Conservation (phyloP, 495 filamentous ascomycete species). For the Xylaria sp. region DNA sequence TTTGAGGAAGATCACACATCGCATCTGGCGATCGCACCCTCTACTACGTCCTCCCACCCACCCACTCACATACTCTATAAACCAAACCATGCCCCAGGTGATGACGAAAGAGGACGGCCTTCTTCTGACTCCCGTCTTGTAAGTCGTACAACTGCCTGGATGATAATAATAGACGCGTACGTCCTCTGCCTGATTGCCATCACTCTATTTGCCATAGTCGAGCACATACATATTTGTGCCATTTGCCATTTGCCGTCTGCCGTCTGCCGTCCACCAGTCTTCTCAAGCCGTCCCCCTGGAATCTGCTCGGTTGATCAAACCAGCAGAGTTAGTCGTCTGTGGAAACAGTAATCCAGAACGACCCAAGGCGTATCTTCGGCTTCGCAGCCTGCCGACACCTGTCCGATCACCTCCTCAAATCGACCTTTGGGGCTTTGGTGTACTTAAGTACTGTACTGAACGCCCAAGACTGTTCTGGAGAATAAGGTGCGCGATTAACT, state of each 20-base stretch:
- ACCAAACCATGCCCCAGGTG: constrained; percentile 1
- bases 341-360: background rate
- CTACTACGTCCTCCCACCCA: constrained; percentile 8
- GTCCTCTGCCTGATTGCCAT: constrained; percentile 14
- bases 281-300: background rate
- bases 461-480: background rate
- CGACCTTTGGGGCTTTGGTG: background rate
- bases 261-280: background rate
- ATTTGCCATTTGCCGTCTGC: background rate
- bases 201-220: background rate
- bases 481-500: constrained; percentile 6
- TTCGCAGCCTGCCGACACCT: constrained; percentile 2
- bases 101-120: constrained; percentile 22
- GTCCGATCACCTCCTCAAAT: constrained; percentile 24
- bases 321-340: background rate
- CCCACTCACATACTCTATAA: constrained; percentile 3
- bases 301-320: constrained; percentile 22
- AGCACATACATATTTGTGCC: background rate
- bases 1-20: constrained; percentile 17
- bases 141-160: background rate
- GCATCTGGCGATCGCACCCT: constrained; percentile 22
- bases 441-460: background rate
- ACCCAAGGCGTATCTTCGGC: background rate
- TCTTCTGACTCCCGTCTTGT: background rate
- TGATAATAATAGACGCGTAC: constrained; percentile 6